Base-by-base conservation (phyloP, 2,329 filamentous ascomycete species). In the Cercospora sp. region DNA sequence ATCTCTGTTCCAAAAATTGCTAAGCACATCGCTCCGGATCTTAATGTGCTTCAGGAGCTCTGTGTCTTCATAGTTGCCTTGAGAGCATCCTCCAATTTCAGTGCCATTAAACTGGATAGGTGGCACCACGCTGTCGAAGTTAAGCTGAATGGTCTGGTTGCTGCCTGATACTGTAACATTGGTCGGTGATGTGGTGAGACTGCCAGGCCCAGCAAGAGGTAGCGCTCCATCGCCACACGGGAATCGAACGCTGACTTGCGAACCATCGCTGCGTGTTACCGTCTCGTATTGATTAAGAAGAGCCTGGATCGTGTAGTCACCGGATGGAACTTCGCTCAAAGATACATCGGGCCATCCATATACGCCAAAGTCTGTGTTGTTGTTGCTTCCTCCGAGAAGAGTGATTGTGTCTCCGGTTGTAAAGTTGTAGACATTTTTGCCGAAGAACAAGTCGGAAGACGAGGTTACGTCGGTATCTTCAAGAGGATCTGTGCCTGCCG, bases 31-130 rank as follows among this genome's bases (percentile, higher is more conserved):
- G 65, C 79, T 80, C 23, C 77, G 78, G 16, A 80, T 80, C 69
- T 80, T 81, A 71, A 80, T 60, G 60, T 79, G 69, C 65, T 79
- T 80, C 2, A 80, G 63, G 3, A 67, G 67, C 6, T 76, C 72
- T 0, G 75, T 78, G 30, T 80, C 78, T 31, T 72, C 68, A 61
- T 80, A 80, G 64, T 80, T 81, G n/a, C 78, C 79, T 63, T 81
- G 79, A 20, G 73, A 68, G 67, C 79, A 80, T 3, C 77, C 77
- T 1, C 79, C 78, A 31, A 80, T 79, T 64, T 80, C 79, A 6
- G 69, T 75, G 3, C 78, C 78, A 16, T 69, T 73, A 63, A 78
- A 76, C 0, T 69, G 59, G n/a, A 73, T 69, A 3, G 66, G 20
- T 1, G 71, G 69, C 0, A 73, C 76, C 26, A 76, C 65, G 53